Conservation (phyloP, 2,329 filamentous ascomycete genomes). For the Metarhizium album region DNA sequence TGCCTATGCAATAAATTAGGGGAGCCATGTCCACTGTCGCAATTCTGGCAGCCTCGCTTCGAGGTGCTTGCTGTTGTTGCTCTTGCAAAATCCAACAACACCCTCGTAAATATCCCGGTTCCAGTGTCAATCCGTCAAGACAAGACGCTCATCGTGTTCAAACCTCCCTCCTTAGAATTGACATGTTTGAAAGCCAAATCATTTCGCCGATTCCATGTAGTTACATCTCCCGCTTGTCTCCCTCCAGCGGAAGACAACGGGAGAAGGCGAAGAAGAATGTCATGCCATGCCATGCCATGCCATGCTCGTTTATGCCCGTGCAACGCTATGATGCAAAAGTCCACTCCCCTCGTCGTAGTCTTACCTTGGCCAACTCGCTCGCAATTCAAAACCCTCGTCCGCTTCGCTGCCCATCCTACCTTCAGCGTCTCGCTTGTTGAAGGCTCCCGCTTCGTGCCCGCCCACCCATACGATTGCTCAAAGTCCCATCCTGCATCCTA, state of each 20-base stretch:
- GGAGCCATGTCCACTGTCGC: background rate
- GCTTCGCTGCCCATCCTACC: background rate
- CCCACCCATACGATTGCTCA: slow-evolving; percentile 10
- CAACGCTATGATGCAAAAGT: background rate
- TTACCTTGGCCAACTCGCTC: background rate
- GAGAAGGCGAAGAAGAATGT: background rate
- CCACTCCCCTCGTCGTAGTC: background rate
- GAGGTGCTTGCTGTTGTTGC: background rate
- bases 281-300: too few relatives aligned
- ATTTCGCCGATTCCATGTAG: background rate
- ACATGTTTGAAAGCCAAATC: background rate
- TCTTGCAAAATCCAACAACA: background rate
- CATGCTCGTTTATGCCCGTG: background rate
- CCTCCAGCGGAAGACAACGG: too few relatives aligned
- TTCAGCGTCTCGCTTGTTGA: slow-evolving; percentile 13
- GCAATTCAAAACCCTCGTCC: background rate
- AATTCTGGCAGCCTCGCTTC: background rate
- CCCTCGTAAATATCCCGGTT: background rate
- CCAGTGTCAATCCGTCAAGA: background rate
- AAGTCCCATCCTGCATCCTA: slow-evolving; percentile 30
- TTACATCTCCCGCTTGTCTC: background rate
- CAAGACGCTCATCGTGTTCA: background rate
- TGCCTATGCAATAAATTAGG: too few relatives aligned
- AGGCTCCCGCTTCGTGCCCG: slow-evolving; percentile 23
- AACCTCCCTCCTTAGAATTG: background rate